Conservation (phyloP, 1,284 basidiomycete genomes). For the Ustilago crameri region DNA sequence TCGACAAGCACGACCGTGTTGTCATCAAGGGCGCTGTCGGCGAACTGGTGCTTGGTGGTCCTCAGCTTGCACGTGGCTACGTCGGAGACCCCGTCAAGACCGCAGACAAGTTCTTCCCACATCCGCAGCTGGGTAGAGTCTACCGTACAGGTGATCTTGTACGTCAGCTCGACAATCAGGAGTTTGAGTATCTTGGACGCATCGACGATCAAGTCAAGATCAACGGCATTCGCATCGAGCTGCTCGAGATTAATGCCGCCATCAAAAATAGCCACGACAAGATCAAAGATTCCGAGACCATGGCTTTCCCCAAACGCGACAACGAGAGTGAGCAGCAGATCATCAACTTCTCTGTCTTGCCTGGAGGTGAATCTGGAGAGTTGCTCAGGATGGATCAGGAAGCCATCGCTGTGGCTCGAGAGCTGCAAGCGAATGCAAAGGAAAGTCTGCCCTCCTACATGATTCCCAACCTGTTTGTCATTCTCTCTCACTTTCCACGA, state of each 20-base stretch:
- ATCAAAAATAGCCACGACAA: slow-evolving; percentile 57
- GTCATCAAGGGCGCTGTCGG: slow-evolving; percentile 68
- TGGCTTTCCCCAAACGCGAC: slow-evolving; percentile 54
- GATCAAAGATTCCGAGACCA: slow-evolving; percentile 65
- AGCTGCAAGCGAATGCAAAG: slow-evolving; percentile 51
- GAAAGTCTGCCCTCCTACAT: slow-evolving; percentile 64
- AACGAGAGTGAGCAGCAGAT: slow-evolving; percentile 58
- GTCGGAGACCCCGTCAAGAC: slow-evolving; percentile 65
- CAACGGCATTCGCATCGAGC: slow-evolving; percentile 69
- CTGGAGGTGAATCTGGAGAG: slow-evolving; percentile 22
- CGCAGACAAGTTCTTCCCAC: slow-evolving; percentile 62
- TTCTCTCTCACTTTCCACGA: slow-evolving; percentile 67
- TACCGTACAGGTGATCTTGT: slow-evolving; percentile 67
- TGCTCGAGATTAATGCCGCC: slow-evolving; percentile 69
- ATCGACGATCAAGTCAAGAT: slow-evolving; percentile 69
- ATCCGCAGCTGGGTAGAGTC: slow-evolving; percentile 59
- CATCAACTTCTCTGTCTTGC: slow-evolving; percentile 67
- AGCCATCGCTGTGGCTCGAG: slow-evolving; percentile 51
- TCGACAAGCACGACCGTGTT: slow-evolving; percentile 58
- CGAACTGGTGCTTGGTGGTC: slow-evolving; percentile 65
- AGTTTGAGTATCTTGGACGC: slow-evolving; percentile 69
- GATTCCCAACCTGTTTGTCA: slow-evolving; percentile 66
- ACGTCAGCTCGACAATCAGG: slow-evolving; percentile 64
- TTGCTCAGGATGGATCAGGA: slow-evolving; percentile 52
- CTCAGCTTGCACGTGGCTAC: slow-evolving; percentile 63